Evolutionary conservation across 768 basidiomycete genomes (phyloP), one percentile per base, ranked within the genome.

Genomic region (Agrocybe pediades): DNA sequence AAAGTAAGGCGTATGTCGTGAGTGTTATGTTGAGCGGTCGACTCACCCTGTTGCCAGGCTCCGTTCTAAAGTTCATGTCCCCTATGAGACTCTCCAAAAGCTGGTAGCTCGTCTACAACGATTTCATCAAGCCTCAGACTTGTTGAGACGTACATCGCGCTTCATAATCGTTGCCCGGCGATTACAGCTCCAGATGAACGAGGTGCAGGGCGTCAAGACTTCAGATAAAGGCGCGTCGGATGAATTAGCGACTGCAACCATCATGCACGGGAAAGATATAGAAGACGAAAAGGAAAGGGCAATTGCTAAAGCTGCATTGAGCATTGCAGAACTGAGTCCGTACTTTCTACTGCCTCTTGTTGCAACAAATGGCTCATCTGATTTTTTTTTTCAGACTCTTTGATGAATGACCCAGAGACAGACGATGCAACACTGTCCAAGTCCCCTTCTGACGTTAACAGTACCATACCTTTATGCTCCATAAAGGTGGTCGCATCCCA

Each of bases 241-340:
- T 20, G 62, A 62, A 30, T 46, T 63, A 27, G 57, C 59, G 5
- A 65, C 64, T 30, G 61, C 62, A 7, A 58, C 63, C 2, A 46
- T 58, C 2, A 53, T 58, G 40, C 62, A 70, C 33, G 59, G 60
- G 50, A 51, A 70, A 41, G 83, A 81, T 24, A 66, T 74, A 27
- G 88, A 88, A 62, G 88, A 92, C 24, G 90, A 92, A 59, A 87
- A 86, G 67, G 95, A 97, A 64, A 79, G 96, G 8, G 83, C 83
- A 15, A 86, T 98, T 62, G 89, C 94, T 2, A 95, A 95, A 69
- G 95, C 96, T 2, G 96, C 95, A n/a, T 73, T 98, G 62, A 95
- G 86, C 33, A 86, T 98, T 8, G 92, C 95, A 0, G 96, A 99
- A 68, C 76, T 98, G 40, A 79, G 94, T 92, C 56, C 61, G 87